Conservation (phyloP, 306 rosid species). For the Pterocarpus santalinus region DNA sequence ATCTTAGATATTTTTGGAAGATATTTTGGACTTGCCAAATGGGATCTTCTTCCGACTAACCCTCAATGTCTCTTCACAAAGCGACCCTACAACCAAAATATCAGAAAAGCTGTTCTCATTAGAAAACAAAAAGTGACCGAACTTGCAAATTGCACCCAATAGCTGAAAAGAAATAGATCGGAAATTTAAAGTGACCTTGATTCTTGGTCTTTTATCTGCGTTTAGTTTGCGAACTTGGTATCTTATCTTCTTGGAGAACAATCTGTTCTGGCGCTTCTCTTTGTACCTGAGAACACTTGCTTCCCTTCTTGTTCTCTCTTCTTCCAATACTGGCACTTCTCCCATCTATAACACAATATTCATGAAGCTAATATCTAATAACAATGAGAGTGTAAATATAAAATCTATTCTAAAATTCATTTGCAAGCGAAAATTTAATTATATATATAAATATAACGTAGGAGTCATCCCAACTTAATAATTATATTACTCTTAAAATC, state of each 20-base stretch:
- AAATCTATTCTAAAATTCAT: slow-evolving; percentile 11
- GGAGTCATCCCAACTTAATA: background rate
- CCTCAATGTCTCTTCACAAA: slow-evolving; percentile 76
- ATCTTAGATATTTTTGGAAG: slow-evolving; percentile 57
- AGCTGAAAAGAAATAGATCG: background rate
- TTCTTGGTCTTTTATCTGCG: slow-evolving; percentile 90
- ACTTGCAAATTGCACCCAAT: background rate
- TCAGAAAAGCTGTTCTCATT: slow-evolving; percentile 45
- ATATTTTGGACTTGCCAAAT: slow-evolving; percentile 50
- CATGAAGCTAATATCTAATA: background rate
- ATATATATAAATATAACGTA: background rate
- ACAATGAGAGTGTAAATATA: background rate
- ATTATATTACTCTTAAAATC: background rate
- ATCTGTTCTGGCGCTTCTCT: slow-evolving; percentile 79
- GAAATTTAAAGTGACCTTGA: slow-evolving; percentile 62
- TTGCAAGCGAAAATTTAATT: background rate
- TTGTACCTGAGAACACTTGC: slow-evolving; percentile 88
- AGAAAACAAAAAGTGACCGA: slow-evolving; percentile 33
- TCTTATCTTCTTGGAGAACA: slow-evolving; percentile 95
- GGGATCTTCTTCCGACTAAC: slow-evolving; percentile 18
- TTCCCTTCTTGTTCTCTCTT: slow-evolving; percentile 74
- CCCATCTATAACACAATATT: slow-evolving; percentile 63
- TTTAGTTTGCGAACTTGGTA: slow-evolving; percentile 89
- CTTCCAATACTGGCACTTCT: slow-evolving; percentile 81
- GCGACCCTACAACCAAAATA: slow-evolving; percentile 76